These are phyloP conservation scores for Pugionium dolabratum DNA, from an alignment of 345 rosid genomes.

Conservation along the genomic window DNA sequence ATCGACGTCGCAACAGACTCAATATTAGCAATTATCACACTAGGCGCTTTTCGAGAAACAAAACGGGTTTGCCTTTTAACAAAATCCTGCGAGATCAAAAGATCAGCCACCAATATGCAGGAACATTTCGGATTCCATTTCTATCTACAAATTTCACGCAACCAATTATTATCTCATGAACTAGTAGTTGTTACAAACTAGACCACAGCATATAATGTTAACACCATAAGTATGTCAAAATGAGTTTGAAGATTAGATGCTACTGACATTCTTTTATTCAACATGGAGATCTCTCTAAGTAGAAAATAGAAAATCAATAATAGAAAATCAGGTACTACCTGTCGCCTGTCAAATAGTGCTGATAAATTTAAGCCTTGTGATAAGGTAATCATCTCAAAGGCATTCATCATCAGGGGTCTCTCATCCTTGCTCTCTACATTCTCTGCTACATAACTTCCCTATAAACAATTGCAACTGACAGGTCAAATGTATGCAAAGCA, in stretches of 20 bases:
- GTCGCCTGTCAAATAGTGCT: conserved; percentile 83
- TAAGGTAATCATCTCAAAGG: conserved; percentile 94
- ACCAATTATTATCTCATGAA: conserved; percentile 7
- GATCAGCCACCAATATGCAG: conserved; percentile 9
- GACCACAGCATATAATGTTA: neutral
- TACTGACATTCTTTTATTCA: too few species aligned
- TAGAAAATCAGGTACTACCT: conserved; percentile 47
- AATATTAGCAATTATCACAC: conserved; percentile 60
- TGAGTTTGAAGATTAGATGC: neutral
- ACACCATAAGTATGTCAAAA: neutral
- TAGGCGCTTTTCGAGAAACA: conserved; percentile 71
- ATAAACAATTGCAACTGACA: conserved; percentile 31
- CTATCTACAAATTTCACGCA: conserved; percentile 17
- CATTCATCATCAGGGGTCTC: conserved; percentile 86
- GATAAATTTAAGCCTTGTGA: conserved; percentile 96
- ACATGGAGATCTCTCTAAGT: neutral
- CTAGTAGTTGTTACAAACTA: conserved; percentile 3
- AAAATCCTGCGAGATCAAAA: conserved; percentile 56
- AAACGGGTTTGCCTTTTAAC: conserved; percentile 84
- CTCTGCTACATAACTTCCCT: conserved; percentile 76
- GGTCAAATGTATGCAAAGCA: conserved; percentile 12
- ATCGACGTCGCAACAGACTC: conserved; percentile 73
- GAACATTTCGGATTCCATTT: neutral
- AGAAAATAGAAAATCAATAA: neutral
- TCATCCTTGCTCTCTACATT: conserved; percentile 46